phyloP scores from a whole-genome alignment of 2,329 filamentous ascomycete species.

The Monilinia fructicola region DNA sequence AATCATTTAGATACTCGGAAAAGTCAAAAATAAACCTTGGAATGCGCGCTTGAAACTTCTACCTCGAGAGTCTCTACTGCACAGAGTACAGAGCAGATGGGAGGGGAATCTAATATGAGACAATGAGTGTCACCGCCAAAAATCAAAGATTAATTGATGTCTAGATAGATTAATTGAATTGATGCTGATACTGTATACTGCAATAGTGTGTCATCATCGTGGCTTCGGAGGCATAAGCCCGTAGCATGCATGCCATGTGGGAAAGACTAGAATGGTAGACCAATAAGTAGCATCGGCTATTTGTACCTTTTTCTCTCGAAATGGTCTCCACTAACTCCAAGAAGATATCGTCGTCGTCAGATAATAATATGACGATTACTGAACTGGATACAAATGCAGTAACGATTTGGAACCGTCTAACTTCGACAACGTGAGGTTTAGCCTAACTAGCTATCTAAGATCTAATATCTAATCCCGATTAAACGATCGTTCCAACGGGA shows the following conservation, averaged over 20 bases:
- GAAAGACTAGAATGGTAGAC: not conserved
- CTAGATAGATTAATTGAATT: conserved; percentile 11
- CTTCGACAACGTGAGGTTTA: too few species aligned
- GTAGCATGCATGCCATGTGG: conserved; percentile 17
- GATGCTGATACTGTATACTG: too few species aligned
- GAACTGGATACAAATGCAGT: not conserved
- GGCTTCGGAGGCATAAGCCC: conserved; percentile 17
- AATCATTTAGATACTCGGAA: conserved; percentile 5
- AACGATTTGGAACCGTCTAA: not conserved
- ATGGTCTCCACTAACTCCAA: not conserved
- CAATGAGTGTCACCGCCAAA: not conserved
- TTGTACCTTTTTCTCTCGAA: conserved; percentile 4
- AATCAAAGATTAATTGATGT: conserved; percentile 8
- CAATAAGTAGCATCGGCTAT: conserved; percentile 14
- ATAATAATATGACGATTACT: not conserved
- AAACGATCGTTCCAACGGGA: too few species aligned
- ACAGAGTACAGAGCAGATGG: too few species aligned
- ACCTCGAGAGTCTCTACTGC: too few species aligned
- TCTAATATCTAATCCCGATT: too few species aligned
- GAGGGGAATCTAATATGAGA: conserved; percentile 6
- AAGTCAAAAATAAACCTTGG: conserved; percentile 1
- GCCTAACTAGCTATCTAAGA: too few species aligned
- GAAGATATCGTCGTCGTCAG: conserved; percentile 3
- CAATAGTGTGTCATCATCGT: conserved; percentile 17
- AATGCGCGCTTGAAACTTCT: conserved; percentile 12